Percentiles rank a stretch among this genome's conserved stretches.
Evolutionary conservation across 345 rosid species (phyloP).

Genomic region (Bruguiera gymnorhiza): DNA sequence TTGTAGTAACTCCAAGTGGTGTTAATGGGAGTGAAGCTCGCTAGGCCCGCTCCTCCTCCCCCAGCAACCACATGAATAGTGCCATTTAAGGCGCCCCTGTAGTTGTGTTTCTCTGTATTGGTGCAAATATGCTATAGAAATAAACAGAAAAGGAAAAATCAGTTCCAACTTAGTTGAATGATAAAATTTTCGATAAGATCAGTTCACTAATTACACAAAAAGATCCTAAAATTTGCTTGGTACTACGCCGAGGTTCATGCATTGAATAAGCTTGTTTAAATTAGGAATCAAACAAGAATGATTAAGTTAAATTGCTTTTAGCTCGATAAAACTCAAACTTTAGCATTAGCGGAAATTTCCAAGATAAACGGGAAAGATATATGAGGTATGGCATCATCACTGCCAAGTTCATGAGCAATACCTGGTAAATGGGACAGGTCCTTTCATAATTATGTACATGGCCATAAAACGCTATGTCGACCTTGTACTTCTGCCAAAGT

Average conservation of each 20-base stretch:
- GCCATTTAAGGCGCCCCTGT: conserved; percentile 50
- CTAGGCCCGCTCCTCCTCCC: conserved; percentile 64
- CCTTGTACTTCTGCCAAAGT: conserved; percentile 79
- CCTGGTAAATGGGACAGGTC: conserved; percentile 73
- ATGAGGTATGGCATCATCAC: neutral
- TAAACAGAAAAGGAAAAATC: neutral
- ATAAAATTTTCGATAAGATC: neutral
- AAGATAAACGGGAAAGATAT: neutral
- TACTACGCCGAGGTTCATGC: neutral
- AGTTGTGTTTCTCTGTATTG: conserved; percentile 41
- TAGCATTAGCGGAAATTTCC: too few relatives aligned
- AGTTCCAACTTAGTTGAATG: too few relatives aligned
- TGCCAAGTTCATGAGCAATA: conserved; percentile 14
- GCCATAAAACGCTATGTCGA: conserved; percentile 66
- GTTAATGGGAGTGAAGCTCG: conserved; percentile 39
- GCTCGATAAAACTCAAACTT: too few relatives aligned
- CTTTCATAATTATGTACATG: conserved; percentile 78
- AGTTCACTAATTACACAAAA: neutral
- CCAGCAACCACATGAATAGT: conserved; percentile 76
- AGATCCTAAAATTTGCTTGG: neutral
- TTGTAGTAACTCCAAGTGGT: conserved; percentile 55
- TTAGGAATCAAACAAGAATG: neutral
- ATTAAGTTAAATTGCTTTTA: too few relatives aligned
- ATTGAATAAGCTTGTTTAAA: neutral
- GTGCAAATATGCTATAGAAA: conserved; percentile 54